Evolutionary conservation across 2,329 filamentous ascomycete genomes (phyloP).

Genomic region (Emmonsia crescens): DNA sequence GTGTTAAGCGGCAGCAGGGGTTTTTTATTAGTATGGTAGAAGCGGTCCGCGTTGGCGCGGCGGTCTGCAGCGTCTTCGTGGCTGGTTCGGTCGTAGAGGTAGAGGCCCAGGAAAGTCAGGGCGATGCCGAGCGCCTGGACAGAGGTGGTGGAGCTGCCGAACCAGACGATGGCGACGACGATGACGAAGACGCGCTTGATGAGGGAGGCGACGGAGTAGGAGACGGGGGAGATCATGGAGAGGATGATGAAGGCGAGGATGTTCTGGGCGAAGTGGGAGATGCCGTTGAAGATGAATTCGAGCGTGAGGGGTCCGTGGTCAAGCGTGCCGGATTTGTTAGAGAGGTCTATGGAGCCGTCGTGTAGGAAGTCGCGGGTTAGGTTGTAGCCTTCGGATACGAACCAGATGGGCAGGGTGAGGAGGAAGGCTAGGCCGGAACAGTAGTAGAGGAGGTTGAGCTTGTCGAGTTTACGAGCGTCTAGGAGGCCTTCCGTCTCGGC

Average conservation of each 20-base stretch:
- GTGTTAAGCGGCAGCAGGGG: constrained; percentile 57
- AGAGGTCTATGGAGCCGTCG: constrained; percentile 68
- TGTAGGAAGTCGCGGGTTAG: constrained; percentile 67
- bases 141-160: constrained; percentile 74
- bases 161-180: constrained; percentile 90
- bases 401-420: constrained; percentile 81
- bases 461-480: constrained; percentile 73
- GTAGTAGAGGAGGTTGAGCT: constrained; percentile 92
- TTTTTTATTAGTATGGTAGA: constrained; percentile 46
- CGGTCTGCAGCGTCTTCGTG: constrained; percentile 81
- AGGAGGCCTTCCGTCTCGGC: constrained; percentile 63
- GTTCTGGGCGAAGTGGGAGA: constrained; percentile 93
- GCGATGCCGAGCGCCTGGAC: constrained; percentile 75
- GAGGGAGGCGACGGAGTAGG: constrained; percentile 88
- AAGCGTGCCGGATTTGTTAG: constrained; percentile 63
- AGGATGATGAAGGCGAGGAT: constrained; percentile 88
- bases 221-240: constrained; percentile 89
- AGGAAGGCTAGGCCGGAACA: constrained; percentile 90
- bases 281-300: constrained; percentile 96
- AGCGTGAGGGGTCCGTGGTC: constrained; percentile 52
- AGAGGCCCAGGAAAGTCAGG: constrained; percentile 83
- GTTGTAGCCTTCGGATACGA: constrained; percentile 75
- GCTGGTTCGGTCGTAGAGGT: constrained; percentile 88
- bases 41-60: constrained; percentile 54
- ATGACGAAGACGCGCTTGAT: constrained; percentile 98